Conservation (phyloP, 441 rosid genomes). For the Euphorbia neoarborescens region DNA sequence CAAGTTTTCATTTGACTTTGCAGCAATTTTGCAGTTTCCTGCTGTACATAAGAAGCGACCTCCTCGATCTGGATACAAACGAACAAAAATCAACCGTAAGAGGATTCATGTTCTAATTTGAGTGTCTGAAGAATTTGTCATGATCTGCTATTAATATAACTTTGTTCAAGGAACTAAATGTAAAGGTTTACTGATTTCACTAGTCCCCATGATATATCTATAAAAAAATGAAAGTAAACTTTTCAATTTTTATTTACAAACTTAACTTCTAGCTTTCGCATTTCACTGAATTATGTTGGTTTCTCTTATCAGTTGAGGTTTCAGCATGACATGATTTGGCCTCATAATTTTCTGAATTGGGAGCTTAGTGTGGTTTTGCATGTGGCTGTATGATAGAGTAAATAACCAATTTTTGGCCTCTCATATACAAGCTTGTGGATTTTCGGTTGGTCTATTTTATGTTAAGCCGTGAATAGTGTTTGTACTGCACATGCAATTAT, state of each 20-base stretch:
- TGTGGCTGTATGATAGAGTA: background rate
- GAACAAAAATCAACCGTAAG: constrained; percentile 81
- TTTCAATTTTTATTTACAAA: background rate
- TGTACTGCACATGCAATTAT: background rate
- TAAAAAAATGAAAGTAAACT: background rate
- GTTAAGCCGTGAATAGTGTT: constrained; percentile 1
- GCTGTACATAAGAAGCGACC: constrained; percentile 71
- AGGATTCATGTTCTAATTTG: constrained; percentile 15
- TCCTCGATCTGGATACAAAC: constrained; percentile 72
- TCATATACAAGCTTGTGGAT: background rate
- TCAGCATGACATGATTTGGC: background rate
- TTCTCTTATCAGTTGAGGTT: background rate
- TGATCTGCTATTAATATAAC: constrained; percentile 3
- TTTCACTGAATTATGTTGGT: background rate
- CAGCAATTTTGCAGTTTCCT: constrained; percentile 95
- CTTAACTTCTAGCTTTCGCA: background rate
- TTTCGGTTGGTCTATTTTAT: background rate
- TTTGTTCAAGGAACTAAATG: background rate
- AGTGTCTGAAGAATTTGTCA: constrained; percentile 6
- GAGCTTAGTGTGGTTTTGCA: background rate
- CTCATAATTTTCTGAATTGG: background rate
- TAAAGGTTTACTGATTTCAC: background rate
- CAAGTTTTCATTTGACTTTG: constrained; percentile 19
- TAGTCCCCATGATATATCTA: background rate
- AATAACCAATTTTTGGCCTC: background rate